Percentiles rank a stretch among this genome's conserved stretches.
phyloP scores from a whole-genome alignment of 768 basidiomycete genomes.

The Psilocybe azurescens region DNA sequence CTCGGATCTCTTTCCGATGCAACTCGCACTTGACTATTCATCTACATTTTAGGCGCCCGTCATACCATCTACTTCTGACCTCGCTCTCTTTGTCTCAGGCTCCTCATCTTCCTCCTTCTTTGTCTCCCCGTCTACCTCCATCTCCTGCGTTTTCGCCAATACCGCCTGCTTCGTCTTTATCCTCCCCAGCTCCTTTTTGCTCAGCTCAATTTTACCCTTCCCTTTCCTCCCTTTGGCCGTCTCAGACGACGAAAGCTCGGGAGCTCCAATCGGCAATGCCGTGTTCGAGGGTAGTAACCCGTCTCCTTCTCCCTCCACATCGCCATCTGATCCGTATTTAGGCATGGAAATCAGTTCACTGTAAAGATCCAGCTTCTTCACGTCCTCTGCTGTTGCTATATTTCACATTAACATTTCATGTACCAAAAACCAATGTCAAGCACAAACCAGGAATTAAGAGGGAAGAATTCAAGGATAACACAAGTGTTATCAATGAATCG shows the following conservation, averaged over 20 bases:
- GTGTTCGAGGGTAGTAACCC: neutral
- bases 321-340: constrained; percentile 42
- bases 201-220: constrained; percentile 32
- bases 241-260: constrained; percentile 29
- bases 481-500: constrained; percentile 32
- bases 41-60: constrained; percentile 8
- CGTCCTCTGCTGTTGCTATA: constrained; percentile 52
- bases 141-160: constrained; percentile 33
- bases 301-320: neutral
- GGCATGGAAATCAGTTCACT: constrained; percentile 60
- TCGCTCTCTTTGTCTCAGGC: constrained; percentile 41
- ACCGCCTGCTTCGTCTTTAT: constrained; percentile 57
- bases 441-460: constrained; percentile 53
- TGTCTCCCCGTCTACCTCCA: constrained; percentile 22
- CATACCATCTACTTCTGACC: constrained; percentile 31
- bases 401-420: neutral
- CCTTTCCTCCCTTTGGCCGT: constrained; percentile 22
- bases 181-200: constrained; percentile 54
- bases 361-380: constrained; percentile 66
- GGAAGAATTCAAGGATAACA: constrained; percentile 50
- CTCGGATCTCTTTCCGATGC: neutral
- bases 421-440: no score
- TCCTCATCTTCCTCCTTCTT: constrained; percentile 29
- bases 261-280: constrained; percentile 28
- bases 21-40: neutral